Base-by-base conservation (phyloP, 345 rosid genomes). In the Populus davidiana region DNA sequence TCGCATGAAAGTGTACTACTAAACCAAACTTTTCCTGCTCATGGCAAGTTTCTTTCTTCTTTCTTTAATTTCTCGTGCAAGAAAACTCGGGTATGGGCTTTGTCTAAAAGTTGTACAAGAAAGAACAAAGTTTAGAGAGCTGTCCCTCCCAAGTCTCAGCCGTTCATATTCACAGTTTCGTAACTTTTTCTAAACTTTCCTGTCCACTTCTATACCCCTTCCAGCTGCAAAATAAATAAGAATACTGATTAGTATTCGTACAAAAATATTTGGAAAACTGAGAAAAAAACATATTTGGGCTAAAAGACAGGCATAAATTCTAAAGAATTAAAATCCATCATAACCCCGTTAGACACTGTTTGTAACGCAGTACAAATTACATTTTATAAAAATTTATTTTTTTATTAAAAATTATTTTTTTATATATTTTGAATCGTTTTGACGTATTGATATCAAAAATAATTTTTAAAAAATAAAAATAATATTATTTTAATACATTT, bases 201-300 rank as follows among this genome's bases (percentile, higher is more conserved):
- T 74, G 84, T 78, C 85, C 88, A 83, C 52, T 71, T 64, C 71
- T 43, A 41, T 71, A 41, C 61, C 65, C 75, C 76, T 74, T 59
- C 67, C 71, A 74, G 27, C 82, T 83, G 86, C 86, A 76, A 75
- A 73, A 76, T 5, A 54, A 71, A 78, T 16, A 47, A 69, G 33
- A 47, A 38, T 36, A 63, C 39, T 62, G 21, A 73, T 69, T 65
- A 74, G 49, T 74, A 73, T 44, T 79, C 67, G 10, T 33, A 31
- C 27, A 61, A 41, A 69, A 69, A 21, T 43, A 5, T 21, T 41
- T 21, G 20, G 9, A 50, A 52, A 75, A 49, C 5, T 3, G 33
- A 7, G 2, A 35, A 21, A 13, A 44, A 66, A 33, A 44, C 2
- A 20, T 2, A 47, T 56, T 56, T 56, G 5, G 63, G 63, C 14